These are phyloP conservation scores for Holtermanniella nyarrowii DNA, from an alignment of 768 basidiomycete genomes.

Conservation along the genomic window DNA sequence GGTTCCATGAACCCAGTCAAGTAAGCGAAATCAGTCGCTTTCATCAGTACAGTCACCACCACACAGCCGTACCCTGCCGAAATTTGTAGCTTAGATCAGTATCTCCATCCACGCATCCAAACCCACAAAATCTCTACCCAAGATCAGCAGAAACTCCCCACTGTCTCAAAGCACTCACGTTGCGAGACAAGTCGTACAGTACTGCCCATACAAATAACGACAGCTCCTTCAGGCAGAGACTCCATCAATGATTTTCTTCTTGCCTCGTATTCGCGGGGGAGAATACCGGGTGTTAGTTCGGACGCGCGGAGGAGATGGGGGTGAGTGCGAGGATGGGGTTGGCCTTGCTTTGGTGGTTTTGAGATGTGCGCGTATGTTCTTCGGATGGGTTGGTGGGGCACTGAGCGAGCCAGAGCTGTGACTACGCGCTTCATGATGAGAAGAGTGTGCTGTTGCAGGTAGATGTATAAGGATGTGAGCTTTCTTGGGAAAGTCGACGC, in stretches of 20 bases:
- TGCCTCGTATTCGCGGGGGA: slow-evolving; percentile 62
- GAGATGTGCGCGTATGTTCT: too few species aligned
- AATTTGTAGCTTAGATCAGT: slow-evolving; percentile 68
- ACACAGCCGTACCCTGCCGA: slow-evolving; percentile 52
- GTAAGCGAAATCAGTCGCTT: slow-evolving; percentile 51
- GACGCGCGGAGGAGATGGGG: slow-evolving; percentile 62
- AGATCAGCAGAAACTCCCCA: slow-evolving; percentile 3
- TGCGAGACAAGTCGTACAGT: slow-evolving; percentile 46
- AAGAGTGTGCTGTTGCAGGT: too few species aligned
- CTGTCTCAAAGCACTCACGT: slow-evolving; percentile 63
- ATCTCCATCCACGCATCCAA: background rate
- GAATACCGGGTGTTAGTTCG: slow-evolving; percentile 76
- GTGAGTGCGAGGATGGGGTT: slow-evolving; percentile 67
- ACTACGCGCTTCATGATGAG: too few species aligned
- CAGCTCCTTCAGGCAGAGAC: slow-evolving; percentile 56
- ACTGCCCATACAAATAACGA: slow-evolving; percentile 68
- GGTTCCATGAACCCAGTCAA: slow-evolving; percentile 93
- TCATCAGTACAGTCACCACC: background rate
- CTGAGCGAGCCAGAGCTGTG: too few species aligned
- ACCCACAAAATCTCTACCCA: slow-evolving; percentile 65
- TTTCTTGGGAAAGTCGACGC: too few species aligned
- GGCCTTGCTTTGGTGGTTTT: slow-evolving; percentile 71
- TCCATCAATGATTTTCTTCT: slow-evolving; percentile 64
- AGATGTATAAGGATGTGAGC: too few species aligned
- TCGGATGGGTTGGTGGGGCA: too few species aligned